Evolutionary conservation across 192 early-diverging fungal genomes (phyloP), one percentile per base, ranked within the genome.

Genomic region (Coemansia asiatica): DNA sequence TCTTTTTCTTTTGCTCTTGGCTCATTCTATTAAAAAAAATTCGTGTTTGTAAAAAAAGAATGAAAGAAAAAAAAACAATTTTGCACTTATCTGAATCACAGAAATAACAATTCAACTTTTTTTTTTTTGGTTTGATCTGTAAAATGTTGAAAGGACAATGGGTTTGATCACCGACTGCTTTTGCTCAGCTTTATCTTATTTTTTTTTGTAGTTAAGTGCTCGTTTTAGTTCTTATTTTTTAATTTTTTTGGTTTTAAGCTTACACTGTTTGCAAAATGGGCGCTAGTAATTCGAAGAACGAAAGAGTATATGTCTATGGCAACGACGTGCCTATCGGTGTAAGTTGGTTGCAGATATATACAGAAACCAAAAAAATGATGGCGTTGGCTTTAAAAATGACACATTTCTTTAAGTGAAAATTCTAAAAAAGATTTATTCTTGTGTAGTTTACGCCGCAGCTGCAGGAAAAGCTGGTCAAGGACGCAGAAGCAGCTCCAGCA

Each of bases 261-360:
- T 10, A 27, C 21, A 67, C 29, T 60, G 22, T 21, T 21, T 29
- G n/a, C 31, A 74, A 63, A 56, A 81, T 81, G 78, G 78, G 78
- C 31, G 65, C 78, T 21, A 61, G 65, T 59, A 81, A 81, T 51
- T 81, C 78, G 18, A 81, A 82, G 60, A 50, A 69, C 15, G 75
- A 76, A 60, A 67, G 67, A n/a, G 75, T 77, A 18, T 68, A 76
- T 49, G 55, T 82, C 40, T 82, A 82, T 58, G 67, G 63, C 35
- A 63, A 57, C 65, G 57, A 68, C 22, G 61, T 82, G 5, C 75
- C 79, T 7, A 64, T 82, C 35, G 75, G 71, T 22, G 79, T 77
- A 76, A 82, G 79, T 77, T 23, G 26, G 10, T 12, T 9, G 40
- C 15, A 1, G 40, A 3, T 16, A 13, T 16, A 16, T 16, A 44